Evolutionary conservation across 2,329 filamentous ascomycete genomes (phyloP).

Genomic region (Aspergillus neoniger): DNA sequence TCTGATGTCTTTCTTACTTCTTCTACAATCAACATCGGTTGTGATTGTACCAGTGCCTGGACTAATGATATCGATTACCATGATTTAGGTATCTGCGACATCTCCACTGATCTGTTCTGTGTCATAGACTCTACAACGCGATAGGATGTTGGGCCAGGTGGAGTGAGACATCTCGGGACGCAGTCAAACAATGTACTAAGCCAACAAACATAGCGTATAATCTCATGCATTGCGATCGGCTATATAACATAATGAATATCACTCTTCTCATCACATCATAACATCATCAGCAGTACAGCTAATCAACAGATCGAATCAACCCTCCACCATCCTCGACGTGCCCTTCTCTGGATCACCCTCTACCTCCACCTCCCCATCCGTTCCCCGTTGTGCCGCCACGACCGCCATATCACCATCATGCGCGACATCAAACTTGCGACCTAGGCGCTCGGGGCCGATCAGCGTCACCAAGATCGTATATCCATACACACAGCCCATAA

Average conservation of each 20-base stretch:
- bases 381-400: slow-evolving; percentile 40
- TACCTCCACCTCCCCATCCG: slow-evolving; percentile 17
- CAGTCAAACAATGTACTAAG: background rate
- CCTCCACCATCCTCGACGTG: background rate
- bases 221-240: too few relatives aligned
- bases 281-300: background rate
- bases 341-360: slow-evolving; percentile 36
- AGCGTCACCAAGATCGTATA: slow-evolving; percentile 58
- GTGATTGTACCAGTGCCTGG: too few relatives aligned
- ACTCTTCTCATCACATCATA: background rate
- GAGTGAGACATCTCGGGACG: background rate
- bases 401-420: slow-evolving; percentile 51
- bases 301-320: background rate
- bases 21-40: background rate
- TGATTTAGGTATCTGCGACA: too few relatives aligned
- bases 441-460: slow-evolving; percentile 52
- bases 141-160: too few relatives aligned
- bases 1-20: background rate
- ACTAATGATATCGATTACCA: too few relatives aligned
- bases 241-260: too few relatives aligned
- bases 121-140: background rate
- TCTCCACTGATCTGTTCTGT: too few relatives aligned
- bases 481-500: slow-evolving; percentile 79
- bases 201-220: too few relatives aligned
- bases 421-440: slow-evolving; percentile 50